phyloP scores from a whole-genome alignment of 176 grass and related monocot genomes.

The Oryza glaberrima region DNA sequence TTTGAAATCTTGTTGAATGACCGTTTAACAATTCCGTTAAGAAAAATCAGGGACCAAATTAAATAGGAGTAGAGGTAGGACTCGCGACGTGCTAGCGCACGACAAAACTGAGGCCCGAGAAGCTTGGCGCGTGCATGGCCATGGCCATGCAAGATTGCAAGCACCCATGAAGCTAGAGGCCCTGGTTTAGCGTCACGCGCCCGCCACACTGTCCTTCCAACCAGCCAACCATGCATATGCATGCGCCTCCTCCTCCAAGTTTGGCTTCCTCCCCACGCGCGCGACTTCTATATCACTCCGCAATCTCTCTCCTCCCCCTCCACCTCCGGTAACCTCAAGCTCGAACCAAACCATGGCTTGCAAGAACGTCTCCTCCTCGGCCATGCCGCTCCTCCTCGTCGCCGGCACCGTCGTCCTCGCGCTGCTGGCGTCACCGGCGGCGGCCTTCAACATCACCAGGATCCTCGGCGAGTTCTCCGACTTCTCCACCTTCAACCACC shows the following conservation, averaged over 20 bases:
- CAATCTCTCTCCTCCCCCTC: not conserved
- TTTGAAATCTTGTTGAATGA: too few species aligned
- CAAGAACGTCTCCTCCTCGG: not conserved
- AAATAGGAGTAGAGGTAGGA: too few species aligned
- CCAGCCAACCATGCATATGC: not conserved
- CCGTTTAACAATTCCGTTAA: too few species aligned
- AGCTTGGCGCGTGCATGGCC: too few species aligned
- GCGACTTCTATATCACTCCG: not conserved
- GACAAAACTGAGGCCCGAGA: too few species aligned
- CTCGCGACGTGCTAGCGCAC: too few species aligned
- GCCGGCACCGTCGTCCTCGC: constrained; percentile 1
- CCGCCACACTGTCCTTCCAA: not conserved
- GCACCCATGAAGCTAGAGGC: not conserved
- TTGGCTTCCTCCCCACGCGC: not conserved
- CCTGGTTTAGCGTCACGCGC: not conserved
- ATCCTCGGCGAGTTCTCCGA: constrained; percentile 49
- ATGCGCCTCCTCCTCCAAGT: not conserved
- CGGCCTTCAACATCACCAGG: constrained; percentile 60
- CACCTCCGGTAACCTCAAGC: not conserved
- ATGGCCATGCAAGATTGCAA: not conserved
- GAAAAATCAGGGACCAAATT: too few species aligned
- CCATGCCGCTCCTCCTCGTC: constrained; percentile 19
- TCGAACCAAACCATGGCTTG: constrained; percentile 23
- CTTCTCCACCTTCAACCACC: constrained; percentile 56
- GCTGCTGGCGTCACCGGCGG: constrained; percentile 21